A percentile compares a stretch with the other conserved stretches of the same genome.
These are phyloP conservation scores for Jasminum sambac DNA, from an alignment of 257 asterid species.

Conservation along the genomic window DNA sequence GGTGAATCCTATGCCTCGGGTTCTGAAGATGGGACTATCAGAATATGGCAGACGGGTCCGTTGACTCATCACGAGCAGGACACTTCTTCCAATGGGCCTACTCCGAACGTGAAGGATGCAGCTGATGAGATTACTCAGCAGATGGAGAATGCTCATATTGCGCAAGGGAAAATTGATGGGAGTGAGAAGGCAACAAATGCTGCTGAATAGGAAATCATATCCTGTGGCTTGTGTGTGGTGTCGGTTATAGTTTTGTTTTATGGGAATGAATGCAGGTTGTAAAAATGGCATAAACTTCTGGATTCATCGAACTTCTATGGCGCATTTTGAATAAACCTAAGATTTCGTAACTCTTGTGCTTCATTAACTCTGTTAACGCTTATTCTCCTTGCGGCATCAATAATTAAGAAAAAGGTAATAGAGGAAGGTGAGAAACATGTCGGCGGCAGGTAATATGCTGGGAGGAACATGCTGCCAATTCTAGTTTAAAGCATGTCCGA, in stretches of 20 bases:
- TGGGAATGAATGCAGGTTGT: constrained; percentile 26
- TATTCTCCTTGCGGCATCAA: background rate
- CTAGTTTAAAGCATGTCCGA: too few species aligned
- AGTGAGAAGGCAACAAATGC: constrained; percentile 32
- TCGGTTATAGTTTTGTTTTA: constrained; percentile 25
- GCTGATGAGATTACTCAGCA: constrained; percentile 47
- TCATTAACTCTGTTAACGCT: background rate
- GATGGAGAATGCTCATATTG: constrained; percentile 52
- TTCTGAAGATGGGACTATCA: constrained; percentile 93
- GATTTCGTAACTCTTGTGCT: constrained; percentile 20
- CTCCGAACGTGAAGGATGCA: constrained; percentile 40
- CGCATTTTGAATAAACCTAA: constrained; percentile 28
- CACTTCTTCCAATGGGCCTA: constrained; percentile 39
- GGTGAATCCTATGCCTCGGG: constrained; percentile 97
- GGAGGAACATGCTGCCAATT: too few species aligned
- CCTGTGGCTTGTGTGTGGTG: constrained; percentile 2
- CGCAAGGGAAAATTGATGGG: constrained; percentile 30
- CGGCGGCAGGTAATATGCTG: too few species aligned
- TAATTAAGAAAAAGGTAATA: too few species aligned
- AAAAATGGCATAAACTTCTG: constrained; percentile 25
- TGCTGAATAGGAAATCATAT: constrained; percentile 28
- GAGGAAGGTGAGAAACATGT: too few species aligned
- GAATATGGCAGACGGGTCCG: constrained; percentile 90
- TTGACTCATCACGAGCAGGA: constrained; percentile 45
- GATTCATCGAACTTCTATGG: constrained; percentile 12